Evolutionary conservation across 768 basidiomycete genomes (phyloP), one percentile per base, ranked within the genome.

Genomic region (Tylopilus rubrobrunneus): DNA sequence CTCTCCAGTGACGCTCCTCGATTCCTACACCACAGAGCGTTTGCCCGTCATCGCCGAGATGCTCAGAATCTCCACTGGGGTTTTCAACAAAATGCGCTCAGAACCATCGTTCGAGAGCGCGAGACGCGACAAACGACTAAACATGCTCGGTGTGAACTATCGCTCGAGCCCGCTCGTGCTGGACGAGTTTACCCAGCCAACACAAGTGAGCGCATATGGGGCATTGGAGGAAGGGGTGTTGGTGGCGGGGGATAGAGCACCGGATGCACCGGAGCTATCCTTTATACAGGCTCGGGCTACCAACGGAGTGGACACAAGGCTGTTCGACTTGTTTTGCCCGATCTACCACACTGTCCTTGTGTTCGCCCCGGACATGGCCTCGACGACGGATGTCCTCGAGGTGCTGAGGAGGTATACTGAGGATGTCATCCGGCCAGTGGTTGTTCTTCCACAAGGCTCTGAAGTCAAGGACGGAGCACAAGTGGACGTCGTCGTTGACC

Each of bases 11-110:
- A 53, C 67, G 7, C 67, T 80, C 14, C 73, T 80, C 5, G 64
- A 72, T 28, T 68, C 74, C 0, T 80, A 34, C 34, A 34, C 34
- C 34, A 34, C 14, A 14, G 79, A 80, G 56, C 76, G 79, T 15
- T 56, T 79, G 33, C 77, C 73, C 1, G 73, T 80, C 31, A 74
- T 79, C 47, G 71, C 71, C 1, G 70, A 74, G 49, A 78, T 78
- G 75, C 71, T 81, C 21, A 52, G 73, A 45, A 55, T 68, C 28
- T 74, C 76, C 25, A 73, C 73, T n/a, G 52, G 46, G 4, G 53
- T 73, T 5, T 50, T 66, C 1, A 5, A 55, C 25, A 40, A 31
- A 1, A 31, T 55, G 7, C 48, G 21, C 5, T 17, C 39, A 4
- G n/a, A 34, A 4, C 4, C 29, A 8, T 43, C 47, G 15, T 14